Evolutionary conservation across 176 grass and related monocot species (phyloP).

Genomic region (Secale cereale): DNA sequence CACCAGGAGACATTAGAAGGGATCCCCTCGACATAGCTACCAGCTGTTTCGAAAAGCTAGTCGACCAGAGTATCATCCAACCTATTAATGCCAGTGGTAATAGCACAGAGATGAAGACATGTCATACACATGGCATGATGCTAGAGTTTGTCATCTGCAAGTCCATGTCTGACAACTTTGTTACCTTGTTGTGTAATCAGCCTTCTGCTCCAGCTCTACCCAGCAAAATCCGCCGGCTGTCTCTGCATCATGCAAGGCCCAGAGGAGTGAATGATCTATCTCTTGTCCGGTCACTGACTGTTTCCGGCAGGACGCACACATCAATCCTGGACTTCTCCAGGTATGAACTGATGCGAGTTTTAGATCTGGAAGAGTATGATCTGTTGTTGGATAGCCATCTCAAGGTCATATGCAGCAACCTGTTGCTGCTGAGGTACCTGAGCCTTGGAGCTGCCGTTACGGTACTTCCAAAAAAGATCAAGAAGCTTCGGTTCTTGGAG

Average conservation of each 20-base stretch:
- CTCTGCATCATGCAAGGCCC: background rate
- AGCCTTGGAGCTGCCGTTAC: background rate
- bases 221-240: background rate
- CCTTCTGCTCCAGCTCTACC: background rate
- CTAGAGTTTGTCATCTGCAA: background rate
- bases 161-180: background rate
- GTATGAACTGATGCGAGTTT: no score
- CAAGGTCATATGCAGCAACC: background rate
- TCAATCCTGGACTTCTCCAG: background rate
- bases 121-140: background rate
- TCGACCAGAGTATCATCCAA: background rate
- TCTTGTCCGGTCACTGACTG: background rate
- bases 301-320: background rate
- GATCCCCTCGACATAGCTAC: background rate
- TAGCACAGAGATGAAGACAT: background rate
- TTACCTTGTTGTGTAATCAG: background rate
- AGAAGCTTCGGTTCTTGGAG: background rate
- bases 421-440: constrained; percentile 6
- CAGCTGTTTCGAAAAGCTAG: background rate
- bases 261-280: background rate
- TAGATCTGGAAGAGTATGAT: background rate
- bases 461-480: background rate
- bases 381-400: background rate
- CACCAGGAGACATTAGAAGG: background rate
- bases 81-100: background rate